These are phyloP conservation scores for Yamadazyma olivae DNA, from an alignment of 805 yeast genomes.

Conservation along the genomic window DNA sequence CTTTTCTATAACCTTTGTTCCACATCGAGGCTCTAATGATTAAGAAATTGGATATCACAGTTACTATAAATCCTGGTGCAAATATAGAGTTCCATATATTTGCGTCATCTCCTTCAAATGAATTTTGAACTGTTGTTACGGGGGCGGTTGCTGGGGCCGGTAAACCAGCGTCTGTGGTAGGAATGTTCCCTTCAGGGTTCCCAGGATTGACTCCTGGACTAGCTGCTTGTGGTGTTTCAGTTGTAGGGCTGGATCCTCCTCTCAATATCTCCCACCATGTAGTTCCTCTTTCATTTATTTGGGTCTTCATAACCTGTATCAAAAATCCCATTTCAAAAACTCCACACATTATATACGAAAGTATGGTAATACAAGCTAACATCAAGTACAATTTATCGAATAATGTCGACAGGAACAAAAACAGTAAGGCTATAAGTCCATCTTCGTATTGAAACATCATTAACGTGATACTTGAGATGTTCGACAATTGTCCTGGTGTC, in stretches of 20 bases:
- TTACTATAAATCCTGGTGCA: conserved; percentile 23
- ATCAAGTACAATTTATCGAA: conserved; percentile 60
- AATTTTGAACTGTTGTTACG: conserved; percentile 8
- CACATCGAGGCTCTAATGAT: conserved; percentile 57
- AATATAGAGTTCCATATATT: conserved; percentile 23
- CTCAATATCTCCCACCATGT: conserved; percentile 63
- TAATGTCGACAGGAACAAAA: conserved; percentile 56
- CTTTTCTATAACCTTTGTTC: conserved; percentile 54
- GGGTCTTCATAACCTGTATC: conserved; percentile 64
- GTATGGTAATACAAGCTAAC: conserved; percentile 64
- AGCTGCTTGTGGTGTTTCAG: conserved; percentile 5
- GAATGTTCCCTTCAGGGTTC: not conserved
- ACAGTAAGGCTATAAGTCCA: conserved; percentile 62
- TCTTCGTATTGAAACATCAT: conserved; percentile 70
- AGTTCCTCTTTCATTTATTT: conserved; percentile 68
- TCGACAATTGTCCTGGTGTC: conserved; percentile 78
- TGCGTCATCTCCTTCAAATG: conserved; percentile 9
- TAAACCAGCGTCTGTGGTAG: not conserved
- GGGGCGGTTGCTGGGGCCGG: conserved; percentile 6
- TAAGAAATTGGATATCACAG: conserved; percentile 45
- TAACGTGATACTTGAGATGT: conserved; percentile 53
- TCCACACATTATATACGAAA: conserved; percentile 66
- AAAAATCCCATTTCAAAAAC: conserved; percentile 75
- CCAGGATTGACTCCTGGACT: conserved; percentile 5
- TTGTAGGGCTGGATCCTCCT: conserved; percentile 37